A percentile compares a stretch with the other conserved stretches of the same genome.
These are phyloP conservation scores for Pinus tabuliformis DNA, from an alignment of 75 land plant genomes.

Conservation along the genomic window DNA sequence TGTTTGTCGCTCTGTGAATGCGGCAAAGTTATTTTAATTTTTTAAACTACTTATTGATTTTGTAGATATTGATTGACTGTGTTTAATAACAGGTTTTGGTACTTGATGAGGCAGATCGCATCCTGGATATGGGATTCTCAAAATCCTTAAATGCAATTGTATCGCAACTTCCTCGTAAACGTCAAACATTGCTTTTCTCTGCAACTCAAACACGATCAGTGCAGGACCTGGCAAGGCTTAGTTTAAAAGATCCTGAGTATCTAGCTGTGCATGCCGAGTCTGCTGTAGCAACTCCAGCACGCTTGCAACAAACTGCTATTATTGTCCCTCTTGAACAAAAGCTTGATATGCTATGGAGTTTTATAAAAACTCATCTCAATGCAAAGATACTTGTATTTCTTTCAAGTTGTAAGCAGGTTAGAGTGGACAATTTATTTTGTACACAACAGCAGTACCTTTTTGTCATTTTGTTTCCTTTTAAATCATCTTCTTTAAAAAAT, in stretches of 20 bases:
- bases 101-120: slow-evolving; percentile 98
- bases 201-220: slow-evolving; percentile 97
- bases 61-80: not conserved
- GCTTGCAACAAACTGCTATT: slow-evolving; percentile 73
- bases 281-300: slow-evolving; percentile 81
- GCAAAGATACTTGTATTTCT: slow-evolving; percentile 90
- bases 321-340: slow-evolving; percentile 86
- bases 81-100: slow-evolving; percentile 73
- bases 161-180: slow-evolving; percentile 72
- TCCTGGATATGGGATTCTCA: slow-evolving; percentile 89
- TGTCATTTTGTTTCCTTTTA: not conserved
- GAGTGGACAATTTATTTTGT: not conserved
- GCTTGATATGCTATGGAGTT: slow-evolving; percentile 95
- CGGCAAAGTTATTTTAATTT: not conserved
- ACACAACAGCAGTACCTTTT: not conserved
- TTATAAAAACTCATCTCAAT: slow-evolving; percentile 82
- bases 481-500: not conserved
- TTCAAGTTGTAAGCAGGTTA: slow-evolving; percentile 93
- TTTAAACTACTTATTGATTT: not conserved
- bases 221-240: slow-evolving; percentile 94
- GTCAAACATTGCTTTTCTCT: slow-evolving; percentile 94
- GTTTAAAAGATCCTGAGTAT: slow-evolving; percentile 91
- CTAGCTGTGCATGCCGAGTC: slow-evolving; percentile 96
- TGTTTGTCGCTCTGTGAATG: not conserved
- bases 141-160: slow-evolving; percentile 74